Percentiles rank a stretch among this genome's conserved stretches.
phyloP scores from a whole-genome alignment of 1,284 basidiomycete genomes.

The Pascua sp. region DNA sequence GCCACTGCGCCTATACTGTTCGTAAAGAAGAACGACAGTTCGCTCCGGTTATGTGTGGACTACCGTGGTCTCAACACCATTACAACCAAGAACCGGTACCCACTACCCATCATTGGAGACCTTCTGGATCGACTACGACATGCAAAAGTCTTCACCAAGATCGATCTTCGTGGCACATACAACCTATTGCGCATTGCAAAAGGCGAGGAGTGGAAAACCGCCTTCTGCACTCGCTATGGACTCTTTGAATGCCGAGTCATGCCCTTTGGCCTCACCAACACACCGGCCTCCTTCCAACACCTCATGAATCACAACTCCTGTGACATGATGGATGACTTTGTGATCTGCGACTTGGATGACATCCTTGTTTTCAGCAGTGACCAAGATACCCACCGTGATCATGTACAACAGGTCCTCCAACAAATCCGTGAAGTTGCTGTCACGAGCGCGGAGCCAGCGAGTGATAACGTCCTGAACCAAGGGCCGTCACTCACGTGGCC shows the following conservation, averaged over 20 bases:
- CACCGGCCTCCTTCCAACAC: conserved; percentile 46
- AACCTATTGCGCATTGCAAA: conserved; percentile 35
- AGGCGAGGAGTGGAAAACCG: conserved; percentile 47
- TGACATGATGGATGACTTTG: conserved; percentile 29
- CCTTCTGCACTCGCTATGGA: conserved; percentile 44
- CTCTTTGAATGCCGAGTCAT: conserved; percentile 50
- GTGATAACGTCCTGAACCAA: no score
- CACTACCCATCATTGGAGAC: conserved; percentile 26
- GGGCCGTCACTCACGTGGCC: no score
- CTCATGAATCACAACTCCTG: conserved; percentile 34
- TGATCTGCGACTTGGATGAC: conserved; percentile 47
- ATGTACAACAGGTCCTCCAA: no score
- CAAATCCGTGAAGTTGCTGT: no score
- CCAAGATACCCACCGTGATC: no score
- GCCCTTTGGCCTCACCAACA: conserved; percentile 52
- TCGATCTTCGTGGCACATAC: conserved; percentile 40
- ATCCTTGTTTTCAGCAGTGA: conserved; percentile 50
- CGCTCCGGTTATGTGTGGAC: conserved; percentile 50
- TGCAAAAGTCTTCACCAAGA: conserved; percentile 39
- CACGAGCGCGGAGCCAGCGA: no score
- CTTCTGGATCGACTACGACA: conserved; percentile 37
- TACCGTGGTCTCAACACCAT: conserved; percentile 52
- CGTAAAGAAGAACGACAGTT: conserved; percentile 54
- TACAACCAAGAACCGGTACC: conserved; percentile 48
- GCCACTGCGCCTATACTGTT: conserved; percentile 52